phyloP scores from a whole-genome alignment of 2,329 filamentous ascomycete genomes.

The Aspergillus pseudonomiae region DNA sequence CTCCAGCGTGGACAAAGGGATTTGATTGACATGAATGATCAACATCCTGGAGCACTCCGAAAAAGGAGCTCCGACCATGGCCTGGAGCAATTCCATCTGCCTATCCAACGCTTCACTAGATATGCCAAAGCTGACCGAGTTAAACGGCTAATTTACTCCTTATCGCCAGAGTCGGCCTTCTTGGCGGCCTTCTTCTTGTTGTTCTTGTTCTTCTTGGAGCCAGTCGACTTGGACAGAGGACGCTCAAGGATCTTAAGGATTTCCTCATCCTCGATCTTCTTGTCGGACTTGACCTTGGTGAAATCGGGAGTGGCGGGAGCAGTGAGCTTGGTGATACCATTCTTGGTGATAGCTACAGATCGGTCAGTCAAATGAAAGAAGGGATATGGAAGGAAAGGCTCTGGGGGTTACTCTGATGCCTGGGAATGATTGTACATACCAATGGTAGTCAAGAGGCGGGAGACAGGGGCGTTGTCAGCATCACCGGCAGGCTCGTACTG shows the following conservation, averaged over 20 bases:
- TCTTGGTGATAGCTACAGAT: constrained; percentile 86
- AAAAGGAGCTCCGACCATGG: constrained; percentile 18
- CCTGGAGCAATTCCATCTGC: constrained; percentile 22
- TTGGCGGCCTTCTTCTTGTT: constrained; percentile 75
- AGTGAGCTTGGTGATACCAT: constrained; percentile 85
- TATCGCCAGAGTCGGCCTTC: constrained; percentile 48
- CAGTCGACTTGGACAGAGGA: constrained; percentile 67
- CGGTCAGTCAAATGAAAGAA: constrained; percentile 11
- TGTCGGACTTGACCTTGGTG: constrained; percentile 86
- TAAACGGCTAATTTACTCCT: constrained; percentile 40
- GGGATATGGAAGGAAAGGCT: background rate
- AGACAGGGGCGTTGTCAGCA: constrained; percentile 83
- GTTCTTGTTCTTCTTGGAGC: constrained; percentile 82
- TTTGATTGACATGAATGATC: constrained; percentile 10
- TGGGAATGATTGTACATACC: constrained; percentile 63
- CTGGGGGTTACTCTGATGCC: background rate
- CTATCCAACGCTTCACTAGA: constrained; percentile 16
- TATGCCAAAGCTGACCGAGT: constrained; percentile 21
- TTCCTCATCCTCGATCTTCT: constrained; percentile 97
- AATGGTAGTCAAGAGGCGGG: constrained; percentile 84
- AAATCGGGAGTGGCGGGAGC: constrained; percentile 75
- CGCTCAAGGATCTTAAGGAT: constrained; percentile 91
- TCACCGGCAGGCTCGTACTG: constrained; percentile 97
- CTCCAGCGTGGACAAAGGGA: constrained; percentile 4
- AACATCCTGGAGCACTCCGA: constrained; percentile 9